These are phyloP conservation scores for Plicaturopsis crispa DNA, from an alignment of 768 basidiomycete species.

Conservation along the genomic window DNA sequence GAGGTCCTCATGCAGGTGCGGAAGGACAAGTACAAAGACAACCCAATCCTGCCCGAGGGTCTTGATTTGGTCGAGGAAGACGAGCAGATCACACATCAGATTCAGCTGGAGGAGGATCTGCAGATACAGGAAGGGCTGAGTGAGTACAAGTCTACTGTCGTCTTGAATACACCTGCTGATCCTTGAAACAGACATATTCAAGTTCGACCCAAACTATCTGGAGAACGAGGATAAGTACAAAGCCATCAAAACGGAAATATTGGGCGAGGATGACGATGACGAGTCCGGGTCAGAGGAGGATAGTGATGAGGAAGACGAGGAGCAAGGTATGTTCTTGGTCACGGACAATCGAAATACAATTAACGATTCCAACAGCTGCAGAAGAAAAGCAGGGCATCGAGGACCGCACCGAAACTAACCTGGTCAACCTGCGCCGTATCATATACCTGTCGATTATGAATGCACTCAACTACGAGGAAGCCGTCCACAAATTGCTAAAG, in stretches of 20 bases:
- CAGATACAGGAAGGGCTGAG: conserved; percentile 93
- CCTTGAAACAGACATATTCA: conserved; percentile 77
- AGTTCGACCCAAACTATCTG: conserved; percentile 78
- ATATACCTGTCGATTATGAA: conserved; percentile 99
- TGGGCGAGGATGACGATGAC: conserved; percentile 81
- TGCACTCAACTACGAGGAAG: conserved; percentile 96
- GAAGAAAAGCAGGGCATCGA: conserved; percentile 86
- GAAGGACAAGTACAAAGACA: conserved; percentile 99
- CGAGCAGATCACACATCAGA: conserved; percentile 93
- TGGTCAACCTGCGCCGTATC: conserved; percentile 87
- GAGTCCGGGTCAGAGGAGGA: conserved; percentile 55
- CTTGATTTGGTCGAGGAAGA: conserved; percentile 97
- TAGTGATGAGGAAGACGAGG: conserved; percentile 58
- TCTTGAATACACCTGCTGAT: too few relatives aligned
- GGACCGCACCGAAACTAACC: conserved; percentile 90
- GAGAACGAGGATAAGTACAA: conserved; percentile 95
- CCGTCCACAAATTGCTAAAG: conserved; percentile 95
- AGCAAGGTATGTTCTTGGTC: conserved; percentile 41
- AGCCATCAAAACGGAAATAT: conserved; percentile 85
- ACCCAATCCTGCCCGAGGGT: conserved; percentile 90
- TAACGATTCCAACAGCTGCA: conserved; percentile 33
- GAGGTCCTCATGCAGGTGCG: conserved; percentile 98
- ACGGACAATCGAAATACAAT: too few relatives aligned
- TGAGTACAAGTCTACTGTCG: conserved; percentile 32
- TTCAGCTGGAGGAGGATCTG: conserved; percentile 88